These are phyloP conservation scores for Takashimella koratensis DNA, from an alignment of 1,284 basidiomycete species.

Conservation along the genomic window DNA sequence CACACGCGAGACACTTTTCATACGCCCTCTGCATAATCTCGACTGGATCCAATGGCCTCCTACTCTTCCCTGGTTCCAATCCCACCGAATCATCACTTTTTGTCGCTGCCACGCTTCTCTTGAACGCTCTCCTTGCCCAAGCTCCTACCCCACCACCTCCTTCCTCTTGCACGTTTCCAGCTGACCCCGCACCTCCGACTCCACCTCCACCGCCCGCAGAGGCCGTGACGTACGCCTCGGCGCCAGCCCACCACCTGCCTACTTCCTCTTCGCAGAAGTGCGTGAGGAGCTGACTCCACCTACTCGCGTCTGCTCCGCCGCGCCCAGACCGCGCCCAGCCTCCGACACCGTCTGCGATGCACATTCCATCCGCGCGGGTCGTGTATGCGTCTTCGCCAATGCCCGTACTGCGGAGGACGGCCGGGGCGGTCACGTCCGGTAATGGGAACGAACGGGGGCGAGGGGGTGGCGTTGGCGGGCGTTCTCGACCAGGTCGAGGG, in stretches of 20 bases:
- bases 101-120: constrained; percentile 2
- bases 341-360: constrained; percentile 50
- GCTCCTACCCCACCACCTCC: background rate
- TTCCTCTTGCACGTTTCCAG: constrained; percentile 11
- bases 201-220: background rate
- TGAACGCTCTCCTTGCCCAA: constrained; percentile 21
- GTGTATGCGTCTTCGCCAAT: constrained; percentile 51
- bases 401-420: constrained; percentile 16
- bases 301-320: constrained; percentile 41
- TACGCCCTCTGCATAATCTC: constrained; percentile 58
- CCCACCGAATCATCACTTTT: constrained; percentile 6
- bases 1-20: constrained; percentile 54
- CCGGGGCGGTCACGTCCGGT: constrained; percentile 31
- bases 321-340: constrained; percentile 42
- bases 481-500: constrained; percentile 4
- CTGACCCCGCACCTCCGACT: background rate
- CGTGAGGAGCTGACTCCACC: constrained; percentile 44
- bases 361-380: constrained; percentile 41
- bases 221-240: constrained; percentile 29
- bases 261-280: constrained; percentile 47
- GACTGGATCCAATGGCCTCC: constrained; percentile 52
- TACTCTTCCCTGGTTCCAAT: constrained; percentile 10
- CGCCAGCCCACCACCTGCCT: constrained; percentile 39
- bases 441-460: constrained; percentile 36
- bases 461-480: constrained; percentile 29